These are phyloP conservation scores for Pterulicium gracile DNA, from an alignment of 1,284 basidiomycete genomes.

Conservation along the genomic window DNA sequence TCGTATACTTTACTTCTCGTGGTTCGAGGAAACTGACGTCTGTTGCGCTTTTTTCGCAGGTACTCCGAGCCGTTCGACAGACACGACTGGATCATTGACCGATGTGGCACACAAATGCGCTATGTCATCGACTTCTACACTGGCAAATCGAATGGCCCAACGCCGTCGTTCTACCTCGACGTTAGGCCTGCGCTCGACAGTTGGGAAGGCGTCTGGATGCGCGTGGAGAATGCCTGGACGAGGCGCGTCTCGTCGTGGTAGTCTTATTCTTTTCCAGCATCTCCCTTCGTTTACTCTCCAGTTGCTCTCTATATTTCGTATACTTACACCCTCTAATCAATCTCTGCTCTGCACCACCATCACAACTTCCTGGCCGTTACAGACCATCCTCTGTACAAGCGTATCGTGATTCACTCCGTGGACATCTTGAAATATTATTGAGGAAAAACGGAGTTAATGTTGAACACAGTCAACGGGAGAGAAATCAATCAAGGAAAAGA, in stretches of 20 bases:
- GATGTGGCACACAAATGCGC: conserved; percentile 79
- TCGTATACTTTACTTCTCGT: conserved; percentile 11
- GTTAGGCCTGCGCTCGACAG: conserved; percentile 88
- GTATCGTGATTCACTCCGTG: no score
- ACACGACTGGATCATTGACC: conserved; percentile 95
- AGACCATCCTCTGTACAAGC: no score
- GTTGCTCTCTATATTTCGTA: no score
- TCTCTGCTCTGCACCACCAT: no score
- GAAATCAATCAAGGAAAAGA: no score
- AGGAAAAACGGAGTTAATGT: no score
- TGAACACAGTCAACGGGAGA: no score
- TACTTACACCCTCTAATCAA: no score
- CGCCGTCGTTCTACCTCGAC: conserved; percentile 84
- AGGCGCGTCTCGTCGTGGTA: conserved; percentile 25
- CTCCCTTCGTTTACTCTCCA: no score
- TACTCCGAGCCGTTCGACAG: conserved; percentile 94
- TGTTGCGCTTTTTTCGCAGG: conserved; percentile 26
- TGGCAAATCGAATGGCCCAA: conserved; percentile 45
- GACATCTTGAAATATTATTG: no score
- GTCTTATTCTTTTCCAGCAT: conserved; percentile 15
- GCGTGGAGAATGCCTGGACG: conserved; percentile 39
- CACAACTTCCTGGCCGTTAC: no score
- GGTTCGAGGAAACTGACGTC: no score
- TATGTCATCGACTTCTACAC: conserved; percentile 99
- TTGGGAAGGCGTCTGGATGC: conserved; percentile 84